Evolutionary conservation across 257 asterid species (phyloP), one percentile per base, ranked within the genome.

Genomic region (Cinchona pubescens): DNA sequence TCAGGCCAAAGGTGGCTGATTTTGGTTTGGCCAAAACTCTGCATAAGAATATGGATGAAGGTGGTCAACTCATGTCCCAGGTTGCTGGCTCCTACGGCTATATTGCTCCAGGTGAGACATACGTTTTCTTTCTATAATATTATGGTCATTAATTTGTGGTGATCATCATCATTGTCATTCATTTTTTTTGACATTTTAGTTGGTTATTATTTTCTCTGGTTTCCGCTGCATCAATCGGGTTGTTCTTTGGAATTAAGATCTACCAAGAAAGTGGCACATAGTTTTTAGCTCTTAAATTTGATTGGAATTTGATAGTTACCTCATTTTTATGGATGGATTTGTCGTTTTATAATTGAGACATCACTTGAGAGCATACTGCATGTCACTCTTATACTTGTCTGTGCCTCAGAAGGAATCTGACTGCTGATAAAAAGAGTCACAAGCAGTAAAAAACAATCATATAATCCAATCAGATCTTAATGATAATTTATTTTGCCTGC

Each of bases 21-120:
- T 92, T 92, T 78, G 98, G 98, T 21, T 77, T 92, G 80, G 96
- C 98, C 18, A 92, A 85, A 84, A 79, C 68, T 29, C 67, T 92
- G 82, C 80, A 76, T 19, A 85, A 32, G 27, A 85, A 86, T 30
- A 34, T 67, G 1, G 79, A 78, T 2, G 84, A 56, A 55, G 82
- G 84, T 12, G 92, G 83, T 37, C 89, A 84, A 71, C 86, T 75
- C 69, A 88, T 85, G 88, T 89, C 98, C 32, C 85, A 82, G 70
- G 78, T 92, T 49, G 94, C 97, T 29, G 98, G 98, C 74, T 92
- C 98, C 64, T 88, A 83, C 11, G 97, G 98, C 40, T 92, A 92
- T 64, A 92, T 92, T 38, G 98, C 98, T 19, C 98, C 98, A 48
- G 97, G 97, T 92, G 64, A 59, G 83, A 21, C 65, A 34, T 43